Conservation (phyloP, 2,329 filamentous ascomycete genomes). For the Chaetothyriales sp. region DNA sequence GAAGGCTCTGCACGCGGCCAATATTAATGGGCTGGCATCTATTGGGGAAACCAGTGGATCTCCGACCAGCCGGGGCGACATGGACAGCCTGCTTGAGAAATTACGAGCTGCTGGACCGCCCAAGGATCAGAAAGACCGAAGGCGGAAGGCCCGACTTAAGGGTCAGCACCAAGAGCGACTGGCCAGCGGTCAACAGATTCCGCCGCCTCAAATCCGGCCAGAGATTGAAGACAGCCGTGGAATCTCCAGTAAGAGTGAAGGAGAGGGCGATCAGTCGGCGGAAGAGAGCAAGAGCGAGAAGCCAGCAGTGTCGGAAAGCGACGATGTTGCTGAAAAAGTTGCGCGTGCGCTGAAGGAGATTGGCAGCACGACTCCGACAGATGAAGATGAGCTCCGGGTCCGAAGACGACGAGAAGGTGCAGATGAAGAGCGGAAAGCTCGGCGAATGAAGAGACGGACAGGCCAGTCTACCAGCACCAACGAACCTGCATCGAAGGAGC, state of each 20-base stretch:
- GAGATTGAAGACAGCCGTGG: slow-evolving; percentile 37
- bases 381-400: slow-evolving; percentile 38
- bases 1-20: slow-evolving; percentile 38
- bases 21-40: slow-evolving; percentile 24
- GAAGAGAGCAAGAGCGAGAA: slow-evolving; percentile 17
- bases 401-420: slow-evolving; percentile 57
- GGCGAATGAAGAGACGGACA: slow-evolving; percentile 53
- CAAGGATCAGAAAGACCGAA: slow-evolving; percentile 73
- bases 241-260: slow-evolving; percentile 18
- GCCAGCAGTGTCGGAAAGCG: slow-evolving; percentile 33
- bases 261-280: slow-evolving; percentile 14
- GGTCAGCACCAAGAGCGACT: slow-evolving; percentile 80
- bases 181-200: slow-evolving; percentile 77
- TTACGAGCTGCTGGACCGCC: slow-evolving; percentile 80
- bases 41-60: slow-evolving; percentile 26
- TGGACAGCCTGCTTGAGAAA: slow-evolving; percentile 93
- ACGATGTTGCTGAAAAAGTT: slow-evolving; percentile 74
- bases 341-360: slow-evolving; percentile 73
- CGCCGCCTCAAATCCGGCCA: slow-evolving; percentile 45
- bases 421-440: slow-evolving; percentile 57
- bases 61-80: slow-evolving; percentile 67
- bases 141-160: slow-evolving; percentile 74
- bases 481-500: slow-evolving; percentile 12
- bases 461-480: slow-evolving; percentile 27
- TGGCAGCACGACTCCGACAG: slow-evolving; percentile 39